A percentile compares a stretch with the other conserved stretches of the same genome.
phyloP scores from a whole-genome alignment of 2,329 filamentous ascomycete species.

The Parastagonospora nodorum region DNA sequence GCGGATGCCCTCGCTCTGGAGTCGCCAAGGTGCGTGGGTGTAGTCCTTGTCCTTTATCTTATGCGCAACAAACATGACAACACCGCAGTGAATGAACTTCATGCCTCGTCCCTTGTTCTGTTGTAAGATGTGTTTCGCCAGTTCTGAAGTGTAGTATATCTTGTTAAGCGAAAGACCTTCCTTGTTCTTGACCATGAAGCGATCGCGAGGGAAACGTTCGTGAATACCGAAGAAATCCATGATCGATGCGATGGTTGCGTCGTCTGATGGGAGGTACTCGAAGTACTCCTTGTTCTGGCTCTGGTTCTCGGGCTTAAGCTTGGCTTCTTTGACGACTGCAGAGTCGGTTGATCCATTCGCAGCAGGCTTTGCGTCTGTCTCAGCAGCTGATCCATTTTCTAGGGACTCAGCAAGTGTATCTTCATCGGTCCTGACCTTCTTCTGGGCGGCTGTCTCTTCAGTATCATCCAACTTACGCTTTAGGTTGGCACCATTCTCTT shows the following conservation, averaged over 20 bases:
- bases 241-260: slow-evolving; percentile 78
- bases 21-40: slow-evolving; percentile 87
- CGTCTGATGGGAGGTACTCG: slow-evolving; percentile 79
- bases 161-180: slow-evolving; percentile 87
- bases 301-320: slow-evolving; percentile 53
- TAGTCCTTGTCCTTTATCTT: slow-evolving; percentile 95
- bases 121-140: slow-evolving; percentile 82
- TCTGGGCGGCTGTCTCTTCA: slow-evolving; percentile 32
- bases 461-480: slow-evolving; percentile 51
- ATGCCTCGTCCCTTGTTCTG: slow-evolving; percentile 89
- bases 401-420: slow-evolving; percentile 9
- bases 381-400: slow-evolving; percentile 15
- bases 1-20: slow-evolving; percentile 91
- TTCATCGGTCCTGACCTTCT: slow-evolving; percentile 44
- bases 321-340: slow-evolving; percentile 18
- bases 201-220: slow-evolving; percentile 80
- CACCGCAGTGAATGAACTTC: slow-evolving; percentile 94
- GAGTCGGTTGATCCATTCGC: slow-evolving; percentile 16
- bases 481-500: slow-evolving; percentile 17
- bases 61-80: slow-evolving; percentile 80
- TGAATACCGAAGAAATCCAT: slow-evolving; percentile 85
- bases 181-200: slow-evolving; percentile 96
- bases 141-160: slow-evolving; percentile 90
- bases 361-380: slow-evolving; percentile 12
- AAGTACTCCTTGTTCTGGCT: slow-evolving; percentile 80